Evolutionary conservation across 208 protist species (phyloP).

Genomic region (Porcisia deanei): DNA sequence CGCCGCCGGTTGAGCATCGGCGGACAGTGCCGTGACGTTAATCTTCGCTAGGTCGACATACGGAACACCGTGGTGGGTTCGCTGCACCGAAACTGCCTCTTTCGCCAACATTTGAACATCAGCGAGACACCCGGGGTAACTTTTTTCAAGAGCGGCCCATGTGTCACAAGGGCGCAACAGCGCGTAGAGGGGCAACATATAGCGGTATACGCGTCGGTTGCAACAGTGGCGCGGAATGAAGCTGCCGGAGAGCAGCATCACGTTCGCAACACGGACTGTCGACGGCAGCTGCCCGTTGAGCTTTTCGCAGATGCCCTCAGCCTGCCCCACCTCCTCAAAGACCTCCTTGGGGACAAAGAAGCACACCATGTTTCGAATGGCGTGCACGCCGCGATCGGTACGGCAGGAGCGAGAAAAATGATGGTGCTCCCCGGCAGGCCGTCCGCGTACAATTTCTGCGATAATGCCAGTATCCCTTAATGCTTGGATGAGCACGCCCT

Average conservation of each 20-base stretch:
- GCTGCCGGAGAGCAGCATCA: conserved; percentile 54
- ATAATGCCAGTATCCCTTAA: conserved; percentile 67
- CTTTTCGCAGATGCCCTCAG: conserved; percentile 23
- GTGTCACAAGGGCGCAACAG: conserved; percentile 62
- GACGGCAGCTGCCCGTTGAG: conserved; percentile 51
- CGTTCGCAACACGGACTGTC: conserved; percentile 50
- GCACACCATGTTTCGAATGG: conserved; percentile 75
- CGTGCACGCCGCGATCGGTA: conserved; percentile 87
- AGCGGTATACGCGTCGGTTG: conserved; percentile 79
- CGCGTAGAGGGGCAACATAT: conserved; percentile 80
- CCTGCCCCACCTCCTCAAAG: conserved; percentile 34
- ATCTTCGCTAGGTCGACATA: conserved; percentile 24
- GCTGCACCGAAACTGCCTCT: not conserved
- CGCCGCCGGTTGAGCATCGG: not conserved
- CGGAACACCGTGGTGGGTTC: conserved; percentile 12
- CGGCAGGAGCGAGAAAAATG: conserved; percentile 79
- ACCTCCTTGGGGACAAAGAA: conserved; percentile 52
- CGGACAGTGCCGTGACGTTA: not conserved
- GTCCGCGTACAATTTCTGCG: conserved; percentile 37
- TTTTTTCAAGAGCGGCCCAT: conserved; percentile 43
- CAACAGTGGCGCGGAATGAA: conserved; percentile 83
- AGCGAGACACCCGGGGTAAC: conserved; percentile 32
- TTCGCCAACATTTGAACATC: conserved; percentile 10
- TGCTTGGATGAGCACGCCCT: conserved; percentile 78
- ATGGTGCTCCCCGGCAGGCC: conserved; percentile 40